Conservation (phyloP, 1,284 basidiomycete species). For the Rhodotorula mucilaginosa region DNA sequence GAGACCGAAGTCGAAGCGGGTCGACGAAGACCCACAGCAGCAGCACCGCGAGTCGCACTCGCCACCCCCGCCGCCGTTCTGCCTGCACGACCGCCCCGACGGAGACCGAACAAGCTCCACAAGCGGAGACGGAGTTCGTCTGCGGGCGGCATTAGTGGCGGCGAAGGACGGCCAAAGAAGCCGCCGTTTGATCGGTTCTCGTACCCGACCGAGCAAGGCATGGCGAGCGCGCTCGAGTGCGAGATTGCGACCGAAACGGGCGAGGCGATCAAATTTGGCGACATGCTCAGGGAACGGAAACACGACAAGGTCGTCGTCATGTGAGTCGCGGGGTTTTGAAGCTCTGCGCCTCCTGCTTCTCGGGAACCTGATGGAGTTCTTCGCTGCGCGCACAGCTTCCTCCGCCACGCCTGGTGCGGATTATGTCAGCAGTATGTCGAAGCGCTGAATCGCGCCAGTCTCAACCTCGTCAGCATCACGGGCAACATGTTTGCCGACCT, state of each 20-base stretch:
- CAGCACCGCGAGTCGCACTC: background rate
- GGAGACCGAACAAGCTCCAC: background rate
- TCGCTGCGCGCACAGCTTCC: background rate
- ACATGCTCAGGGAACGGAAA: constrained; percentile 14
- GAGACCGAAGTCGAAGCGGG: background rate
- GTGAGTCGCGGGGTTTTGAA: background rate
- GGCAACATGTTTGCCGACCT: background rate
- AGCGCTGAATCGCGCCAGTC: constrained; percentile 13
- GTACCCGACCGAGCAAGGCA: constrained; percentile 13
- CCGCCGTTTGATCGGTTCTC: constrained; percentile 29
- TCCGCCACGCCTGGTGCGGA: constrained; percentile 29
- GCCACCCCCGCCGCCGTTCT: background rate
- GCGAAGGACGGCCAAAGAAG: background rate
- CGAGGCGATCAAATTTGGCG: constrained; percentile 8
- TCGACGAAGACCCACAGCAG: background rate
- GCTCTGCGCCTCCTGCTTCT: background rate
- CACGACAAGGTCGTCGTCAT: constrained; percentile 31
- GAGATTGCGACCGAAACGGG: constrained; percentile 18
- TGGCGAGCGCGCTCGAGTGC: constrained; percentile 15
- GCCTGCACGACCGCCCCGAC: background rate
- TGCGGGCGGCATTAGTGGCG: background rate
- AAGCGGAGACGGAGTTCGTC: background rate
- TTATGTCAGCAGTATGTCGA: constrained; percentile 31
- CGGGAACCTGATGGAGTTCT: too few relatives aligned
- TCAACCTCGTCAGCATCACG: constrained; percentile 11